Conservation (phyloP, 257 asterid genomes). For the Jacaranda mimosifolia region DNA sequence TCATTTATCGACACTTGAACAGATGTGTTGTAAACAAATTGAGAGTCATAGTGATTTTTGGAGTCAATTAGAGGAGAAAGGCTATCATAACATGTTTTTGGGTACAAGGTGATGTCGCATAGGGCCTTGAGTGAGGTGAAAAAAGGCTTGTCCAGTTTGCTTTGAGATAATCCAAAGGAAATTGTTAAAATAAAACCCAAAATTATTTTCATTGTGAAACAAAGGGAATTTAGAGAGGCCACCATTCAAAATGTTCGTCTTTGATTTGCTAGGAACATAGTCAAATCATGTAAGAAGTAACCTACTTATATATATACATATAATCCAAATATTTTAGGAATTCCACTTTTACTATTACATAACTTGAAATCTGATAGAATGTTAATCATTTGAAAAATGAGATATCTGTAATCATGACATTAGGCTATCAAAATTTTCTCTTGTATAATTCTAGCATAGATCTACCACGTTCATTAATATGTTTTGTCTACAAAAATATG, state of each 20-base stretch:
- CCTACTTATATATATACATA: neutral
- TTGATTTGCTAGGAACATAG: neutral
- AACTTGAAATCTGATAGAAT: neutral
- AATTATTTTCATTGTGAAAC: neutral
- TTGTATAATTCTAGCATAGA: neutral
- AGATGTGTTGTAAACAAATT: slow-evolving; percentile 19
- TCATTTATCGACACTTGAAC: slow-evolving; percentile 30
- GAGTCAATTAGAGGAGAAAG: slow-evolving; percentile 28
- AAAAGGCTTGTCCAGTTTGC: slow-evolving; percentile 5
- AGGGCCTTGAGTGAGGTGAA: slow-evolving; percentile 21
- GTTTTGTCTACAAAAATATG: too few species aligned
- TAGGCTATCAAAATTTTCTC: neutral
- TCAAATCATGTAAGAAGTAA: neutral
- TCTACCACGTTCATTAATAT: neutral
- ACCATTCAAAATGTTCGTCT: neutral
- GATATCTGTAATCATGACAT: neutral
- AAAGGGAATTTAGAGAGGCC: neutral
- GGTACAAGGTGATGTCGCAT: slow-evolving; percentile 23
- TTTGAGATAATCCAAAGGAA: slow-evolving; percentile 8
- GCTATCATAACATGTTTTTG: slow-evolving; percentile 27
- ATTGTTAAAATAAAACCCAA: neutral
- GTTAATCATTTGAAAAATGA: neutral
- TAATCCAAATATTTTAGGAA: neutral
- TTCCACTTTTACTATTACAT: neutral
- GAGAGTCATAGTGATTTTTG: neutral